Conservation (phyloP, 768 basidiomycete genomes). For the Tylopilus subfusipes region DNA sequence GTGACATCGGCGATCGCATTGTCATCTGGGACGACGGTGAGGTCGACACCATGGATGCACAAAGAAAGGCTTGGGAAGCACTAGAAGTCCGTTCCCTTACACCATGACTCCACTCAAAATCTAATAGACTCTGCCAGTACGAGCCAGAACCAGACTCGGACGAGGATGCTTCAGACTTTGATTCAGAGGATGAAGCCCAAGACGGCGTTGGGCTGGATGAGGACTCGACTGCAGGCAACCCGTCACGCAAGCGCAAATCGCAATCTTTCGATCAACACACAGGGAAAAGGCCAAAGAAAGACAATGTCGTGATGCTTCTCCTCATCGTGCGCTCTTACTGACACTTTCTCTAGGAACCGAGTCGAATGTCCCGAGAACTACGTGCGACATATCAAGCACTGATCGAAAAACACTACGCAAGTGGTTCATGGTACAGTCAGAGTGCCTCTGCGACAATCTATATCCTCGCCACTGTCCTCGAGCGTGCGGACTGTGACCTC, state of each 20-base stretch:
- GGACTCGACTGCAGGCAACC: slow-evolving; percentile 36
- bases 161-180: slow-evolving; percentile 44
- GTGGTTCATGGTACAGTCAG: slow-evolving; percentile 86
- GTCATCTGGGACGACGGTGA: slow-evolving; percentile 93
- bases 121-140: slow-evolving; percentile 46
- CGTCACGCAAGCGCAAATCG: slow-evolving; percentile 49
- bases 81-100: slow-evolving; percentile 57
- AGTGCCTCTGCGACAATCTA: slow-evolving; percentile 88
- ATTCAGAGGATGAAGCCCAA: slow-evolving; percentile 44
- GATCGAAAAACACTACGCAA: slow-evolving; percentile 77
- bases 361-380: slow-evolving; percentile 67
- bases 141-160: slow-evolving; percentile 75
- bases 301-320: slow-evolving; percentile 37
- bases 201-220: slow-evolving; percentile 39
- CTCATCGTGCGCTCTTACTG: background rate
- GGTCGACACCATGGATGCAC: slow-evolving; percentile 63
- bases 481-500: slow-evolving; percentile 89
- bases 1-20: slow-evolving; percentile 65
- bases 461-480: slow-evolving; percentile 83
- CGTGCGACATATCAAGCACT: slow-evolving; percentile 58
- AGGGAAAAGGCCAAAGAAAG: slow-evolving; percentile 59
- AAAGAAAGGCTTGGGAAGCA: slow-evolving; percentile 81
- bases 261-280: slow-evolving; percentile 35
- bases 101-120: background rate
- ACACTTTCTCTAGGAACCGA: slow-evolving; percentile 38